Conservation (phyloP, 352 stramenopile species). For the Saprolegnia diclina region DNA sequence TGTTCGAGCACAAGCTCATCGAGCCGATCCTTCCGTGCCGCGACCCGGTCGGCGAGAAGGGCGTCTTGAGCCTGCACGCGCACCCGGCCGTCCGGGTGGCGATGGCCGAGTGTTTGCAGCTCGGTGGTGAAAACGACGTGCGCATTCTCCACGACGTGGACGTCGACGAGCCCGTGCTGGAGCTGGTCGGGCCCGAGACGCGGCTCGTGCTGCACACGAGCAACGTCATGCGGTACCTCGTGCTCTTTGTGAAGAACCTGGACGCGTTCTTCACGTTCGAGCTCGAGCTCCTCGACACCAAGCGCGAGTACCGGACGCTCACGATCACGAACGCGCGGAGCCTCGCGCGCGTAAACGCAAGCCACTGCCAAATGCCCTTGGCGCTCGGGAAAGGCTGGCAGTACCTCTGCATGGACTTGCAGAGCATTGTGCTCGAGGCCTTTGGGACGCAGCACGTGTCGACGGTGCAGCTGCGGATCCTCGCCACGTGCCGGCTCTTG, state of each 20-base stretch:
- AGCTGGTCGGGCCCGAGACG: conserved; percentile 57
- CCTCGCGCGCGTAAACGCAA: conserved; percentile 50
- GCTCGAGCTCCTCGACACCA: conserved; percentile 63
- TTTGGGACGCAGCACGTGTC: conserved; percentile 69
- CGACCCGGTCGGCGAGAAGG: background rate
- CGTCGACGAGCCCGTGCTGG: conserved; percentile 73
- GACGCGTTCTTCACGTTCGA: conserved; percentile 64
- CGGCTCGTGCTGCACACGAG: conserved; percentile 59
- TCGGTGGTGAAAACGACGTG: conserved; percentile 66
- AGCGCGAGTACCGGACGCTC: conserved; percentile 57
- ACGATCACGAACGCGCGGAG: conserved; percentile 63
- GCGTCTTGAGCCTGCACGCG: conserved; percentile 31
- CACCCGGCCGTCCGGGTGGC: conserved; percentile 48
- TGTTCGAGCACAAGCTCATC: conserved; percentile 32
- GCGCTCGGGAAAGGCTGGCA: conserved; percentile 52
- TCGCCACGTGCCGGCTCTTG: conserved; percentile 61
- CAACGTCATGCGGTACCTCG: conserved; percentile 74
- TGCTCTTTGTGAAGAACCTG: conserved; percentile 79
- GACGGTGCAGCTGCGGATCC: conserved; percentile 57
- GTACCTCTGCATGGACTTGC: conserved; percentile 72
- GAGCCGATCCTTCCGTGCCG: background rate
- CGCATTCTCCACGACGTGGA: conserved; percentile 61
- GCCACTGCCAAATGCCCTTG: conserved; percentile 48
- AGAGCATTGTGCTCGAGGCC: conserved; percentile 54
- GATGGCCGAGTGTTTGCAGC: conserved; percentile 50